phyloP scores from a whole-genome alignment of 345 rosid genomes.

The Lepidium didymum region DNA sequence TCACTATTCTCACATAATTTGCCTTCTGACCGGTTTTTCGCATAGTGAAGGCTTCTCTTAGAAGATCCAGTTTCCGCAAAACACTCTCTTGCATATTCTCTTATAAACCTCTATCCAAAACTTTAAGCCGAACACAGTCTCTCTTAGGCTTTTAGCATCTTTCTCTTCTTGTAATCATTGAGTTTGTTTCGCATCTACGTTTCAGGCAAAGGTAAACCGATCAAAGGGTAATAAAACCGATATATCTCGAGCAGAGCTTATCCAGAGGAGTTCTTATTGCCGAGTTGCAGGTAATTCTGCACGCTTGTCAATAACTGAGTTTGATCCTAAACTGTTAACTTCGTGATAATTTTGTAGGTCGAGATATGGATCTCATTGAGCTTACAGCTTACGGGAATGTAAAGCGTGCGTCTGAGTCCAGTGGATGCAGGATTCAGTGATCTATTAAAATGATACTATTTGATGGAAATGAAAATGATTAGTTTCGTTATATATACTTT shows the following conservation, averaged over 20 bases:
- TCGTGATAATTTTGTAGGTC: constrained; percentile 30
- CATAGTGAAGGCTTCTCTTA: neutral
- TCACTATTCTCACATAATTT: neutral
- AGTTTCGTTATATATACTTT: neutral
- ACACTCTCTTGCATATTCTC: neutral
- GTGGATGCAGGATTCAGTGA: constrained; percentile 85
- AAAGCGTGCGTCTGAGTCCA: constrained; percentile 46
- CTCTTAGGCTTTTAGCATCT: neutral
- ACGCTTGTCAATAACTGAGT: neutral
- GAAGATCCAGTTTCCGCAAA: neutral
- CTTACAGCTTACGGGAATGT: constrained; percentile 87
- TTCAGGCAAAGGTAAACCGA: constrained; percentile 79
- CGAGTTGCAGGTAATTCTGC: constrained; percentile 64
- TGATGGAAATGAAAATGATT: neutral
- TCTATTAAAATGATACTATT: neutral
- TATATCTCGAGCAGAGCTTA: constrained; percentile 73
- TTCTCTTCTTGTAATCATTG: neutral
- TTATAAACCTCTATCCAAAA: neutral
- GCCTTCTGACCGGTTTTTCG: neutral
- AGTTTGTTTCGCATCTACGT: neutral
- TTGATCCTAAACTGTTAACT: neutral
- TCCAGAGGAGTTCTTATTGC: constrained; percentile 81
- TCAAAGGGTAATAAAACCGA: constrained; percentile 85
- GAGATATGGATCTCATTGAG: constrained; percentile 92
- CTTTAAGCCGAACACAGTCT: neutral